Base-by-base conservation (phyloP, 108 stramenopile genomes). In the Nannochloropsis salina region DNA sequence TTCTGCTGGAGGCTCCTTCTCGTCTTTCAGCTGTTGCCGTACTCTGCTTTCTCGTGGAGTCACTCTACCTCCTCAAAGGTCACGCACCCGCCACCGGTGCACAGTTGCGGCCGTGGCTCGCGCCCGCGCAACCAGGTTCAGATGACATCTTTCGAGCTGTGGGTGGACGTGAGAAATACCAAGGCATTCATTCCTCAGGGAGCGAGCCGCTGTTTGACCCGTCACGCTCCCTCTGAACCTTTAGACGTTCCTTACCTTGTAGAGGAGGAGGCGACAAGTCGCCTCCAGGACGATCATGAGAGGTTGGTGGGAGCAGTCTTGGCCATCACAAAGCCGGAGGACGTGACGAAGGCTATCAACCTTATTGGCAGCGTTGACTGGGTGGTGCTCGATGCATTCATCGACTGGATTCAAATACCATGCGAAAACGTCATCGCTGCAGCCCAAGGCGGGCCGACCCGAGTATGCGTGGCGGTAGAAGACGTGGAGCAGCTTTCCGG, bases 401-500 rank as follows among this genome's bases (percentile, higher is more conserved):
- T 74, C 47, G 88, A 89, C 31, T 89, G 88, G 88, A 89, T 84
- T 0, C 85, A 85, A 84, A 89, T 89, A 18, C 88, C 88, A 44
- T 84, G 84, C 2, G 88, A 89, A 41, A 89, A 89, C 83, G 84
- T 89, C 2, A 81, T 89, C 4, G 84, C 88, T 0, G 86, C 61
- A 9, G 88, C 88, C 9, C 81, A 21, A 40, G 88, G 88, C 81
- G 86, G 84, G 4, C 85, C 85, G 45, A 89, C 88, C 1, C 82
- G 80, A 51, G 86, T 89, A 21, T 45, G 80, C 11, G 44, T 89
- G 11, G 41, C 82, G 83, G 82, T 83, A 40, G n/a, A 74, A 15
- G n/a, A 74, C 15, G 8, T 3, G n/a, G 61, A 74, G 4, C 20
- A 88, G 10, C 45, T 88, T 18, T 84, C 84, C 9, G 88, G 88